Conservation (phyloP, 805 yeast species). For the Saccharomycopsis sp. region DNA sequence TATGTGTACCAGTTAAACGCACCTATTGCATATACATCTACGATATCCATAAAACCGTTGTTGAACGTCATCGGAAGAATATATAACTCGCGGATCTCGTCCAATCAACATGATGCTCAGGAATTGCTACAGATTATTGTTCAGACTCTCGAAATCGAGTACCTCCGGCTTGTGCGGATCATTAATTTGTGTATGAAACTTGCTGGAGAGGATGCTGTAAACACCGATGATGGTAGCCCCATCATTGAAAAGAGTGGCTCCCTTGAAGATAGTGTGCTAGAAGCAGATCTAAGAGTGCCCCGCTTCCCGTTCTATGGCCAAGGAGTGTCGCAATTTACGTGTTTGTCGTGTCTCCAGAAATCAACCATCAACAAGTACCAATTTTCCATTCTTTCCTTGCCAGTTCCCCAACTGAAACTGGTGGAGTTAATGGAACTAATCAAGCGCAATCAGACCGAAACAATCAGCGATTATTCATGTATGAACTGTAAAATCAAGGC, state of each 20-base stretch:
- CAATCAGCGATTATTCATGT: constrained; percentile 77
- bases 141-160: constrained; percentile 71
- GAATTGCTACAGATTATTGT: constrained; percentile 78
- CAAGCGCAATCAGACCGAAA: constrained; percentile 51
- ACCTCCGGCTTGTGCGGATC: constrained; percentile 35
- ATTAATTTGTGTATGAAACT: constrained; percentile 17
- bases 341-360: constrained; percentile 64
- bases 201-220: constrained; percentile 17
- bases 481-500: constrained; percentile 53
- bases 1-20: constrained; percentile 55
- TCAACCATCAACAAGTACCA: constrained; percentile 52
- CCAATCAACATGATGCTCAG: constrained; percentile 92
- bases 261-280: not conserved
- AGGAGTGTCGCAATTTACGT: constrained; percentile 58
- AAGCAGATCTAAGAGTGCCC: constrained; percentile 34
- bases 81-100: constrained; percentile 66
- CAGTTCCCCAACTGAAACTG: constrained; percentile 55
- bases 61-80: constrained; percentile 65
- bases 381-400: constrained; percentile 53
- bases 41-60: constrained; percentile 73
- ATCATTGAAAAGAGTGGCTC: not conserved
- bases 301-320: constrained; percentile 71
- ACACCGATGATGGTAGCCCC: constrained; percentile 3
- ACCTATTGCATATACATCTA: constrained; percentile 45
- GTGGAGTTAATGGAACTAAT: constrained; percentile 50